Conservation (phyloP, 305 asterid genomes). For the Fraxinus albicans region DNA sequence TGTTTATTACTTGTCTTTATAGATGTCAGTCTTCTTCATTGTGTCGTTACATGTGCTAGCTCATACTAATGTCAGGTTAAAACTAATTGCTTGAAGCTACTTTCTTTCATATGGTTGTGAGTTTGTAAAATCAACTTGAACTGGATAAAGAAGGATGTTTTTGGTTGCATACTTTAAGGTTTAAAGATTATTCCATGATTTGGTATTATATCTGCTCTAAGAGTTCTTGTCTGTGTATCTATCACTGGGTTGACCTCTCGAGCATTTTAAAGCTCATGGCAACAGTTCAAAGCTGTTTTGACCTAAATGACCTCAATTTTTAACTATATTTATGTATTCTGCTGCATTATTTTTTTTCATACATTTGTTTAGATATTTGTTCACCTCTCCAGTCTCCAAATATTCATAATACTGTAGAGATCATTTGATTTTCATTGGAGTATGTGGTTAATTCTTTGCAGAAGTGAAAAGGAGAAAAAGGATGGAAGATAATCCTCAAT, state of each 20-base stretch:
- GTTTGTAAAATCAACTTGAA: not conserved
- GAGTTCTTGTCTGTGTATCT: not conserved
- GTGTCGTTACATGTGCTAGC: not conserved
- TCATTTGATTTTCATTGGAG: not conserved
- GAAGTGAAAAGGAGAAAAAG: conserved; percentile 95
- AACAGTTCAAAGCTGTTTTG: not conserved
- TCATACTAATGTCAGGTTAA: not conserved
- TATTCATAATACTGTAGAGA: not conserved
- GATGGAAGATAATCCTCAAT: conserved; percentile 74
- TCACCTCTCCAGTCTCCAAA: not conserved
- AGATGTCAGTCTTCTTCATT: not conserved
- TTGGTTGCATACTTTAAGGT: not conserved
- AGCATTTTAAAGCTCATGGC: not conserved
- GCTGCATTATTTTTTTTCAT: not conserved
- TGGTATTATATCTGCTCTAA: not conserved
- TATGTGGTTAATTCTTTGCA: conserved; percentile 31
- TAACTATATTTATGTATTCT: not conserved
- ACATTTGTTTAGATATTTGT: not conserved
- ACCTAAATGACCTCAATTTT: not conserved
- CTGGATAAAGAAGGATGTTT: not conserved
- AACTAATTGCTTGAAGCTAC: not conserved
- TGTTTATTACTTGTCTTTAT: not conserved
- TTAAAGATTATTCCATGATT: not conserved
- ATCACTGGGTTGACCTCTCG: not conserved
- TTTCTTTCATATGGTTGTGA: not conserved